These are phyloP conservation scores for Paracoccidioides brasiliensis DNA, from an alignment of 2,329 filamentous ascomycete species.

Conservation along the genomic window DNA sequence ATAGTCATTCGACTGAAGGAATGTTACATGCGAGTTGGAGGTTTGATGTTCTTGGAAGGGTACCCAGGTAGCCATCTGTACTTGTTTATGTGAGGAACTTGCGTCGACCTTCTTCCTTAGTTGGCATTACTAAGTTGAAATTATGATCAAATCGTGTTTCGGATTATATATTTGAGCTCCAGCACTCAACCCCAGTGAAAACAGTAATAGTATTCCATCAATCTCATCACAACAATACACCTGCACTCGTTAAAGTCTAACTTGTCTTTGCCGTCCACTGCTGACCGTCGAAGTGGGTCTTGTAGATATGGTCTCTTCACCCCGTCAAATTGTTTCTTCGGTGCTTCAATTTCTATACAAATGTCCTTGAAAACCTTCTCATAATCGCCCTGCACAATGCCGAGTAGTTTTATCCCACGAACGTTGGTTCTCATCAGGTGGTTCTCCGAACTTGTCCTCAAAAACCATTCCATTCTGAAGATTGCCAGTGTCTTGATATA, in stretches of 20 bases:
- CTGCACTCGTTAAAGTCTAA: neutral
- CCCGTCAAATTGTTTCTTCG: slow-evolving; percentile 4
- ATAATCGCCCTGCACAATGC: slow-evolving; percentile 9
- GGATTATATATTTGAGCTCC: neutral
- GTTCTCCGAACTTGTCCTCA: slow-evolving; percentile 10
- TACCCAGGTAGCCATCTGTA: no score
- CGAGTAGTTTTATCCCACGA: slow-evolving; percentile 11
- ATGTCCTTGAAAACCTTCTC: neutral
- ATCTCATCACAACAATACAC: neutral
- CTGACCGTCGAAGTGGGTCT: neutral
- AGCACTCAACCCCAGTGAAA: neutral
- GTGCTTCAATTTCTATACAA: neutral
- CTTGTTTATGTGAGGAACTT: no score
- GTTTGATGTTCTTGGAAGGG: no score
- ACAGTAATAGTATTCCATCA: neutral
- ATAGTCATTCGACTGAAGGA: no score
- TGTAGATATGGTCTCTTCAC: neutral
- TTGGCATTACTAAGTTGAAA: neutral
- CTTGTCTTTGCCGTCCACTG: neutral
- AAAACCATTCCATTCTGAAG: slow-evolving; percentile 20
- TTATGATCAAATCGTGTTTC: neutral
- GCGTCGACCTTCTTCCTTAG: neutral
- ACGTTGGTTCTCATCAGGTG: slow-evolving; percentile 12
- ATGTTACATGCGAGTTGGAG: no score
- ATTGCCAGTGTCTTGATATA: slow-evolving; percentile 19